Evolutionary conservation across 495 filamentous ascomycete species (phyloP), one percentile per base, ranked within the genome.

Genomic region (Cryomyces minteri): DNA sequence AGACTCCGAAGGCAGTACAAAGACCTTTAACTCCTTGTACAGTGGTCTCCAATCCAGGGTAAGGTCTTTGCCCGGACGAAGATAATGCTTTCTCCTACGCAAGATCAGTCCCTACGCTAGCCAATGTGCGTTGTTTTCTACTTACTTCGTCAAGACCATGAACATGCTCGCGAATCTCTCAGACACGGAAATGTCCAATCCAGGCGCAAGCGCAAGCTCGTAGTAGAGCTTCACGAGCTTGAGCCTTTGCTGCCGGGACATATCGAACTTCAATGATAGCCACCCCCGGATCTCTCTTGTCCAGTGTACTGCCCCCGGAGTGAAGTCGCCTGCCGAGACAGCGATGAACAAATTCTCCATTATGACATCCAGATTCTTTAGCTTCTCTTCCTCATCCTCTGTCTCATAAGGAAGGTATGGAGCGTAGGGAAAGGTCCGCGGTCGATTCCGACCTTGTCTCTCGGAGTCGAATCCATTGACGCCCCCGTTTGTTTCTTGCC

Each of bases 141-240:
- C 78, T 68, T 63, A 88, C 88, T 90, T 90, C 38, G 84, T 88
- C 51, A 99, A 65, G 11, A 82, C 74, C 63, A 94, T 86, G 52
- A 95, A 90, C 86, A 94, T 95, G 72, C 81, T 90, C 8, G 87
- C 73, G 59, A 99, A 99, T 46, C 90, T 71, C 63, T 99, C 92
- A 10, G 87, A 70, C 25, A 85, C 80, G 50, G 66, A 67, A 40
- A 70, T 69, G 55, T 96, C 92, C 43, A 99, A 67, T 4, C 92
- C 90, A 0, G 88, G 88, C 31, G 90, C 86, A 40, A 99, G 71
- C 5, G 84, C 71, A 32, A 99, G 78, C 66, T 94, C 86, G 65
- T 92, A 99, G 62, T 94, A 99, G 14, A 99, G 67, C 56, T 75
- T 83, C 12, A 87, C 81, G 25, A 99, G 77, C 59, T 76, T 84